Base-by-base conservation (phyloP, 495 filamentous ascomycete genomes). In the Hypoxylon cercidicola region DNA sequence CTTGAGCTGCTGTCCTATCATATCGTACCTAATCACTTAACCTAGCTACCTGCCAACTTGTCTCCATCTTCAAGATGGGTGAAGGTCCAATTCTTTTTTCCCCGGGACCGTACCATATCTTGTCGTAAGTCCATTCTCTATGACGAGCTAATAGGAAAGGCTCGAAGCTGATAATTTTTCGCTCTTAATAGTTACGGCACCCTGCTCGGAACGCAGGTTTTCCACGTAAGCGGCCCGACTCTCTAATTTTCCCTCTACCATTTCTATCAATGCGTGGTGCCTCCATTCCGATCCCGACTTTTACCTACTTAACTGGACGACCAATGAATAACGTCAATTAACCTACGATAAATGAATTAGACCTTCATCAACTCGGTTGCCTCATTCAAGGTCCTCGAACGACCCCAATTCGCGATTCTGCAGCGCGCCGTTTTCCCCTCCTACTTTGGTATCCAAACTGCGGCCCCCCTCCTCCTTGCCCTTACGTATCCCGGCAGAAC, bases 371-470 rank as follows among this genome's bases (percentile, higher is more conserved):
- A 83, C 54, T 92, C 91, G 28, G 81, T 90, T 25, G 75, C 93
- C 43, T 86, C 90, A 54, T 97, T 87, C 81, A 82, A 81, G 43
- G 83, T 85, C 54, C 86, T 97, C 46, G 82, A 91, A 9, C 87
- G 91, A 9, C 86, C 91, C 0, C 88, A 93, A 72, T 98, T 98
- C 78, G 81, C 87, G 4, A 80, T 84, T 34, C 82, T 98, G 21
- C 94, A 96, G 78, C 77, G 85, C 32, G 84, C 84, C 67, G 86
- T 92, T 69, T 94, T 96, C 78, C 94, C 94, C 19, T 75, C 89
- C 66, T 98, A 94, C 80, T 97, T 97, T 75, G 79, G 84, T 20
- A 75, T 97, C 41, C 93, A 97, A 79, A 86, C 90, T 3, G 82
- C 84, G 4, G 79, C 92, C 2, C 90, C 94, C 6, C 73, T 87